Evolutionary conservation across 2,329 filamentous ascomycete genomes (phyloP).

Genomic region (Stachybotrys chartarum): DNA sequence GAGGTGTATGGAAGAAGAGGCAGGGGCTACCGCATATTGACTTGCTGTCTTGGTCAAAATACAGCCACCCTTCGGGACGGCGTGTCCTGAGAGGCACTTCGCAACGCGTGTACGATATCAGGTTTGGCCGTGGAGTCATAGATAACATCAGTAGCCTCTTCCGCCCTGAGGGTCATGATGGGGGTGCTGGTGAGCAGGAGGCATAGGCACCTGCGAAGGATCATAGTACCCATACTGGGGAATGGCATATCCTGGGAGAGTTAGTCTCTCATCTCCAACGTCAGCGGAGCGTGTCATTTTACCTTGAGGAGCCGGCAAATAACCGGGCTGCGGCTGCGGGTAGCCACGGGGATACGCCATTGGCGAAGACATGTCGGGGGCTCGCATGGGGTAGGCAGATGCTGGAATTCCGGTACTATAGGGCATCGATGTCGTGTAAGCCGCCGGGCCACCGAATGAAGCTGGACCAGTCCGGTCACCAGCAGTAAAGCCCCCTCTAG

Average conservation of each 20-base stretch:
- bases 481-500: slow-evolving; percentile 35
- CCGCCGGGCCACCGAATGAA: slow-evolving; percentile 35
- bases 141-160: slow-evolving; percentile 31
- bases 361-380: slow-evolving; percentile 29
- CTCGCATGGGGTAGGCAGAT: slow-evolving; percentile 24
- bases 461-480: slow-evolving; percentile 28
- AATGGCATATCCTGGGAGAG: background rate
- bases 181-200: slow-evolving; percentile 24
- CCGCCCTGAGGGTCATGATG: slow-evolving; percentile 29
- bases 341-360: slow-evolving; percentile 31
- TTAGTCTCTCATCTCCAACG: background rate
- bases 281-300: slow-evolving; percentile 2
- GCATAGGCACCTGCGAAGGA: slow-evolving; percentile 22
- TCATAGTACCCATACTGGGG: slow-evolving; percentile 39
- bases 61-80: too few relatives aligned
- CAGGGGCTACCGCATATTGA: too few relatives aligned
- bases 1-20: too few relatives aligned
- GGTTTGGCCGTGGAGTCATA: background rate
- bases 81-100: background rate
- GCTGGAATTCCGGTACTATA: slow-evolving; percentile 16
- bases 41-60: too few relatives aligned
- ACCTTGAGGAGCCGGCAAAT: slow-evolving; percentile 34
- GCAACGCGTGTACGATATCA: background rate
- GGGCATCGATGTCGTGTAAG: slow-evolving; percentile 33
- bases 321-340: slow-evolving; percentile 24